Conservation (phyloP, 2,329 filamentous ascomycete species). For the Clonostachys byssicola region DNA sequence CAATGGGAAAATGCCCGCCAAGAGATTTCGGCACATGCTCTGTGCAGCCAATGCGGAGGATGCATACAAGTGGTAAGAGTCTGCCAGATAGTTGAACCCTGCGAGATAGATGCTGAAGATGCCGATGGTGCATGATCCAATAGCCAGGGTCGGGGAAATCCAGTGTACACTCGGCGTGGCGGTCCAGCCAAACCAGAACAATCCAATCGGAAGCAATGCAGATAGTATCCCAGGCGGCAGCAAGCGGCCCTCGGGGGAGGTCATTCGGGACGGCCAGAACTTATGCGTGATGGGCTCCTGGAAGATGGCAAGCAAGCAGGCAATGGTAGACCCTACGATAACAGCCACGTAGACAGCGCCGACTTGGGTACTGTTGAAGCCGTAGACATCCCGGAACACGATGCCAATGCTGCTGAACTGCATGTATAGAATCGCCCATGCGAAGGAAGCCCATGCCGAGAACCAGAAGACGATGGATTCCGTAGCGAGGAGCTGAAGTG, state of each 20-base stretch:
- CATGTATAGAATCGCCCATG: conserved; percentile 67
- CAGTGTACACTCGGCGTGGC: conserved; percentile 47
- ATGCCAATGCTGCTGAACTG: conserved; percentile 53
- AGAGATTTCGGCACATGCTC: conserved; percentile 61
- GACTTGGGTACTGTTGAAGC: conserved; percentile 54
- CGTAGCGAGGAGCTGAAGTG: conserved; percentile 42
- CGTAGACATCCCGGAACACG: conserved; percentile 58
- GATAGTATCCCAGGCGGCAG: conserved; percentile 62
- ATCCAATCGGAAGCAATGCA: conserved; percentile 56
- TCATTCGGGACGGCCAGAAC: conserved; percentile 23
- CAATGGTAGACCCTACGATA: conserved; percentile 34
- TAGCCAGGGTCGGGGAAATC: conserved; percentile 59
- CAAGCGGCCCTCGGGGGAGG: conserved; percentile 54
- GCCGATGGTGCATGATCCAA: conserved; percentile 60
- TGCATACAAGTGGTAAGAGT: conserved; percentile 63
- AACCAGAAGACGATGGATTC: conserved; percentile 63
- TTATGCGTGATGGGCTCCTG: conserved; percentile 53
- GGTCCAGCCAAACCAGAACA: conserved; percentile 71
- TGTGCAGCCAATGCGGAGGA: conserved; percentile 64
- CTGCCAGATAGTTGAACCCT: conserved; percentile 66
- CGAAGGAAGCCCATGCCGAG: conserved; percentile 67
- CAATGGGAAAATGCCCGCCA: conserved; percentile 61
- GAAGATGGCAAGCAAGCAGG: conserved; percentile 48
- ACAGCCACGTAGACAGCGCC: conserved; percentile 57
- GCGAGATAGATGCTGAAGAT: conserved; percentile 67